phyloP scores from a whole-genome alignment of 495 filamentous ascomycete species.

The Evernia prunastri region DNA sequence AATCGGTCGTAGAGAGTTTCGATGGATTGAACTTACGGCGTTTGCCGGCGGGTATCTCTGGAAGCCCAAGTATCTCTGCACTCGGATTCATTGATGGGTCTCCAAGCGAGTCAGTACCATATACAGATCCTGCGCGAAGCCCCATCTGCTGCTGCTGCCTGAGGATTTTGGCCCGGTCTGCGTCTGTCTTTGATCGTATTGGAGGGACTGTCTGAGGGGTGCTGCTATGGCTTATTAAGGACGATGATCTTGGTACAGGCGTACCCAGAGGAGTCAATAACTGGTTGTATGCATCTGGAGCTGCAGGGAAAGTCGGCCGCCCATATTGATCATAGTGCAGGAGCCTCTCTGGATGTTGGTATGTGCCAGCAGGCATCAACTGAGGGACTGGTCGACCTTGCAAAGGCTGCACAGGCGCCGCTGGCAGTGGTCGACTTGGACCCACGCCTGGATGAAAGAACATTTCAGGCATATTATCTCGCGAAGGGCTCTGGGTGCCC shows the following conservation, averaged over 20 bases:
- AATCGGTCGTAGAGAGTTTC: constrained; percentile 78
- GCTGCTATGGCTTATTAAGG: constrained; percentile 71
- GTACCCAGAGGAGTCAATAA: constrained; percentile 30
- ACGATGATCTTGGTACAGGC: constrained; percentile 74
- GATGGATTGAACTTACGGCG: constrained; percentile 77
- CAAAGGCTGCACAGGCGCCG: constrained; percentile 55
- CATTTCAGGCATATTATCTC: constrained; percentile 74
- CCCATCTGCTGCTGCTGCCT: constrained; percentile 48
- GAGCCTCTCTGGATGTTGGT: constrained; percentile 39
- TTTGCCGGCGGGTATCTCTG: constrained; percentile 60
- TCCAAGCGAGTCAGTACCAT: constrained; percentile 34
- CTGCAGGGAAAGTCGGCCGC: constrained; percentile 37
- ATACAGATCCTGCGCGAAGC: constrained; percentile 34
- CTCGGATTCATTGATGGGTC: constrained; percentile 43
- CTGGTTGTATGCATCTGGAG: constrained; percentile 44
- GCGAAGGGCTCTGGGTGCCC: constrained; percentile 46
- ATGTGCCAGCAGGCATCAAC: constrained; percentile 52
- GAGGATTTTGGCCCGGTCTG: constrained; percentile 56
- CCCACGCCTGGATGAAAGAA: constrained; percentile 85
- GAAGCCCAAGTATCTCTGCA: constrained; percentile 58
- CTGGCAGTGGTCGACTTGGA: constrained; percentile 62
- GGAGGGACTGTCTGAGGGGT: constrained; percentile 75
- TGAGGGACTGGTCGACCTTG: constrained; percentile 39
- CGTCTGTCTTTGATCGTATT: constrained; percentile 90
- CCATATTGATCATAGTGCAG: constrained; percentile 38